Conservation (phyloP, 1,284 basidiomycete species). For the Leccinum brunneo-olivaceum region DNA sequence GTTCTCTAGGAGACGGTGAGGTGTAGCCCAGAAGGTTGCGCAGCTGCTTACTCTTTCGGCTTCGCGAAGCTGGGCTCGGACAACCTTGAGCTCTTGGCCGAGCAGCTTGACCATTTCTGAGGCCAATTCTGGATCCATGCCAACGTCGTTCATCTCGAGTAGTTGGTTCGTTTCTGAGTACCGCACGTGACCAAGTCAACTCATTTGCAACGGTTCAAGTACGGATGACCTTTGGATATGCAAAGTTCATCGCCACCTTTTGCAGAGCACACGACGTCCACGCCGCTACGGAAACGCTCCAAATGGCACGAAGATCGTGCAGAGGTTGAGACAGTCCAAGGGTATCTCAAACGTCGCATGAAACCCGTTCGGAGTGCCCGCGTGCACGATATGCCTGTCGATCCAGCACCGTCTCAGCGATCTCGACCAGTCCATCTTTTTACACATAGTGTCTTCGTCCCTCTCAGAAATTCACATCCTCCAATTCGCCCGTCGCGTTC, state of each 20-base stretch:
- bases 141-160: conserved; percentile 18
- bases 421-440: conserved; percentile 14
- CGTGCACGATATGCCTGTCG: conserved; percentile 11
- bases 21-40: background rate
- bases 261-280: too few species aligned
- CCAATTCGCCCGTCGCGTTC: conserved; percentile 78
- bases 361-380: conserved; percentile 30
- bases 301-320: too few species aligned
- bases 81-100: conserved; percentile 22
- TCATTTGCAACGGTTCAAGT: too few species aligned
- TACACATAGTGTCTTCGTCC: conserved; percentile 62
- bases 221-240: conserved; percentile 1
- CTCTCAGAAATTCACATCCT: conserved; percentile 70
- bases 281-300: conserved; percentile 60
- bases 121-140: conserved; percentile 22
- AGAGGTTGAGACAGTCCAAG: conserved; percentile 31
- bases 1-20: conserved; percentile 9
- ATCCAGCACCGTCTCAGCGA: conserved; percentile 14
- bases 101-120: conserved; percentile 23
- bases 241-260: conserved; percentile 17
- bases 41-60: conserved; percentile 14
- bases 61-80: conserved; percentile 19
- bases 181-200: conserved; percentile 13
- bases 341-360: conserved; percentile 39
- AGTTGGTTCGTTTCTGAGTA: too few species aligned